Conservation (phyloP, 768 basidiomycete species). For the Leccinellum rugosiceps region DNA sequence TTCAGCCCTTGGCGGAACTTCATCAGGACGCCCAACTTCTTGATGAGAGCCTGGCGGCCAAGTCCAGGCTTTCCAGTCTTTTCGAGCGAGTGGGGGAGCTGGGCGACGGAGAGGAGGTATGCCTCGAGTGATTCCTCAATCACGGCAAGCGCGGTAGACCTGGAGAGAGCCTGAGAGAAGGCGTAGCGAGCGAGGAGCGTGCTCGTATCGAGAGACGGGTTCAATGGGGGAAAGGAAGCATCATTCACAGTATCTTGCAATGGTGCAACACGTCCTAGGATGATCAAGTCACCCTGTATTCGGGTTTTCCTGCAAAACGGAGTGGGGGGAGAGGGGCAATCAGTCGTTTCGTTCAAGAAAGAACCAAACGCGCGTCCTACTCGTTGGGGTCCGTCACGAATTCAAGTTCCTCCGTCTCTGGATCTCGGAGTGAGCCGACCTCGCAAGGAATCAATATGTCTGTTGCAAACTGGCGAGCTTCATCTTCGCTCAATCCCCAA, state of each 20-base stretch:
- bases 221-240: slow-evolving; percentile 42
- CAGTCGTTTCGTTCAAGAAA: neutral
- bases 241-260: slow-evolving; percentile 51
- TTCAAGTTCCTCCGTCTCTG: slow-evolving; percentile 88
- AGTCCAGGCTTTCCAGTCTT: slow-evolving; percentile 83
- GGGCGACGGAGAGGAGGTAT: slow-evolving; percentile 80
- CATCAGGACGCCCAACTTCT: slow-evolving; percentile 89
- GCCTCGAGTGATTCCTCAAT: slow-evolving; percentile 82
- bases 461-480: slow-evolving; percentile 63
- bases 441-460: slow-evolving; percentile 63
- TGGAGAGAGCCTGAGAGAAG: slow-evolving; percentile 86
- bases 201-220: slow-evolving; percentile 58
- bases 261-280: slow-evolving; percentile 69
- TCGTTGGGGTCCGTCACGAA: slow-evolving; percentile 89
- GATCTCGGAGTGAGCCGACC: slow-evolving; percentile 58
- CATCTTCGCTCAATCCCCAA: slow-evolving; percentile 81
- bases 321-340: slow-evolving; percentile 3
- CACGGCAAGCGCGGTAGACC: slow-evolving; percentile 83
- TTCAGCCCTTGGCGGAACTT: slow-evolving; percentile 91
- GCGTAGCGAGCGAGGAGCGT: slow-evolving; percentile 87
- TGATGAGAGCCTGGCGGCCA: slow-evolving; percentile 77
- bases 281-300: slow-evolving; percentile 88
- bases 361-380: slow-evolving; percentile 40
- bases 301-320: slow-evolving; percentile 61
- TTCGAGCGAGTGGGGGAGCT: slow-evolving; percentile 71